Conservation (phyloP, 495 filamentous ascomycete genomes). For the Daldinia concentrica region DNA sequence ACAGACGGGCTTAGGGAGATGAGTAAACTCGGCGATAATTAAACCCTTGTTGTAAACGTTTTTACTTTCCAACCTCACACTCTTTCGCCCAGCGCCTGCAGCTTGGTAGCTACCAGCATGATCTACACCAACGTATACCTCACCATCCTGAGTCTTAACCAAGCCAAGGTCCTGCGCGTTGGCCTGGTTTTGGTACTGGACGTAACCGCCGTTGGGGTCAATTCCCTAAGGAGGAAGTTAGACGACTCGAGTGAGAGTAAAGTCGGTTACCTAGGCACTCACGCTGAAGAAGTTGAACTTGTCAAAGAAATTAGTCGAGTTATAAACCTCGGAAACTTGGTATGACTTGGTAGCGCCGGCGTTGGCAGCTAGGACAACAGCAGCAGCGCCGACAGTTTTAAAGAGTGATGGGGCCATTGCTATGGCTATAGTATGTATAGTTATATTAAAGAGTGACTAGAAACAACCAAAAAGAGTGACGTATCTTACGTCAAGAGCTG, state of each 20-base stretch:
- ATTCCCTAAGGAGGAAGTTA: conserved; percentile 36
- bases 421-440: conserved; percentile 37
- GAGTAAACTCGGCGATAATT: conserved; percentile 73
- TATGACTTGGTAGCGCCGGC: conserved; percentile 48
- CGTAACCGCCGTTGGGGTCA: conserved; percentile 74
- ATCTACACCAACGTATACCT: conserved; percentile 62
- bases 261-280: conserved; percentile 16
- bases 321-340: conserved; percentile 57
- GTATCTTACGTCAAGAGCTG: conserved; percentile 59
- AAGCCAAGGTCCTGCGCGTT: conserved; percentile 64
- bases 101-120: conserved; percentile 36
- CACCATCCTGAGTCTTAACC: conserved; percentile 58
- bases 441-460: conserved; percentile 39
- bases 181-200: conserved; percentile 66
- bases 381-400: conserved; percentile 51
- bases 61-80: conserved; percentile 74
- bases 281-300: conserved; percentile 61
- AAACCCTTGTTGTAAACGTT: conserved; percentile 72
- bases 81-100: conserved; percentile 62
- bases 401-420: conserved; percentile 57
- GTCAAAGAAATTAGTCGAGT: conserved; percentile 61
- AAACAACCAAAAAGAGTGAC: conserved; percentile 54
- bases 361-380: conserved; percentile 48
- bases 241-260: background rate
- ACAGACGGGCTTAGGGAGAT: conserved; percentile 73